Conservation (phyloP, 305 asterid genomes). For the Fraxinus xanthoxyloides region DNA sequence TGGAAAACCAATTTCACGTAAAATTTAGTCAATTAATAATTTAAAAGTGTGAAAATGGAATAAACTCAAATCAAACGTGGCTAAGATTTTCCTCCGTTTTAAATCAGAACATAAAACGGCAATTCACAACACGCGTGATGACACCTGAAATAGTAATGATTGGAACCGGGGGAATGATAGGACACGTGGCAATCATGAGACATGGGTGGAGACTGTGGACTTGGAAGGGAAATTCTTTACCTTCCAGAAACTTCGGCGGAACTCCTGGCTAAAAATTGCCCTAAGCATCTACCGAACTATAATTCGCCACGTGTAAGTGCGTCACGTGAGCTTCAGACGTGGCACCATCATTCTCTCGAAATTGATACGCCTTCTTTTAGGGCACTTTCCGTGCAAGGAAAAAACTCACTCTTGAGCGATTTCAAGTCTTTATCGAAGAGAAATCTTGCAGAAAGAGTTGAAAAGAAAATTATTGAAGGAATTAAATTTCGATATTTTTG, state of each 20-base stretch:
- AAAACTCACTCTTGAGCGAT: slow-evolving; percentile 2
- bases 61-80: too few species aligned
- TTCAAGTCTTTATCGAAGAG: neutral
- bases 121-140: neutral
- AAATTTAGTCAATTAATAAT: too few species aligned
- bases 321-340: slow-evolving; percentile 58
- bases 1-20: too few species aligned
- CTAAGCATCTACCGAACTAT: slow-evolving; percentile 36
- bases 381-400: slow-evolving; percentile 31
- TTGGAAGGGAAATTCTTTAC: neutral
- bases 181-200: neutral
- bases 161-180: neutral
- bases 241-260: slow-evolving; percentile 79
- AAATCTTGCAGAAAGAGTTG: neutral
- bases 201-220: neutral
- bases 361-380: slow-evolving; percentile 52
- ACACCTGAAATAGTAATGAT: neutral
- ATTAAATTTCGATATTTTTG: neutral
- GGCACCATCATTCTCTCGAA: slow-evolving; percentile 42
- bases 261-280: slow-evolving; percentile 54
- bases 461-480: neutral
- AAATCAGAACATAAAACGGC: neutral
- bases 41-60: too few species aligned
- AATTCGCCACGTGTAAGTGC: slow-evolving; percentile 44
- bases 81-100: neutral